Evolutionary conservation across 305 asterid species (phyloP), one percentile per base, ranked within the genome.

Genomic region (Salvia sclarea): DNA sequence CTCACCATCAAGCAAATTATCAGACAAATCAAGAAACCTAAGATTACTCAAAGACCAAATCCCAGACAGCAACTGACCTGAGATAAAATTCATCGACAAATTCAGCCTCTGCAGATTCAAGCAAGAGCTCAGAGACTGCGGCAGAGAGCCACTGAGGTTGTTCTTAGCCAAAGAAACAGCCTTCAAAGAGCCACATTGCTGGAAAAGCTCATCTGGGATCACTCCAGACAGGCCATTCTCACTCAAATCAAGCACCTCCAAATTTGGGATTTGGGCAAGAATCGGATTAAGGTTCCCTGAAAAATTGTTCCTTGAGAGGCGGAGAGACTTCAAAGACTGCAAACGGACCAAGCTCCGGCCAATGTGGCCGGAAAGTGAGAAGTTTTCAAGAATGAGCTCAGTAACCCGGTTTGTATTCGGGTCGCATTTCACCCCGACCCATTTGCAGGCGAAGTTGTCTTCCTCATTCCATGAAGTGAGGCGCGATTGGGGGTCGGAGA

Each of bases 381-480:
- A 86, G 0, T 79, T 80, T 43, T 85, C 83, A 5, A 92, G 91
- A 28, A 73, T 44, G 0, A 92, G 85, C 71, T 85, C 84, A 5
- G 98, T 73, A 24, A 89, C 98, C 56, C 98, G 83, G 18, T 81
- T 80, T 28, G 81, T 72, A 40, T 24, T 59, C 63, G 83, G 83
- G 74, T 85, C 76, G 67, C 98, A 92, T 78, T 68, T 76, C 5
- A 92, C 85, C 30, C 95, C 96, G 33, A 69, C 80, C 95, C 94
- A 92, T 13, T 75, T 76, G 82, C 98, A 89, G 68, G 95, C 83
- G 41, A 63, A 68, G 72, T 80, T 77, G 63, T 82, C 96, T 44
- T 92, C 98, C 72, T 92, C 96, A 48, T 70, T 86, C 98, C 98
- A 92, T 9, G 95, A 86, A 50, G 76, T 17, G 70, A 92, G 86